phyloP scores from a whole-genome alignment of 441 rosid genomes.

The Biscutella auriculata region DNA sequence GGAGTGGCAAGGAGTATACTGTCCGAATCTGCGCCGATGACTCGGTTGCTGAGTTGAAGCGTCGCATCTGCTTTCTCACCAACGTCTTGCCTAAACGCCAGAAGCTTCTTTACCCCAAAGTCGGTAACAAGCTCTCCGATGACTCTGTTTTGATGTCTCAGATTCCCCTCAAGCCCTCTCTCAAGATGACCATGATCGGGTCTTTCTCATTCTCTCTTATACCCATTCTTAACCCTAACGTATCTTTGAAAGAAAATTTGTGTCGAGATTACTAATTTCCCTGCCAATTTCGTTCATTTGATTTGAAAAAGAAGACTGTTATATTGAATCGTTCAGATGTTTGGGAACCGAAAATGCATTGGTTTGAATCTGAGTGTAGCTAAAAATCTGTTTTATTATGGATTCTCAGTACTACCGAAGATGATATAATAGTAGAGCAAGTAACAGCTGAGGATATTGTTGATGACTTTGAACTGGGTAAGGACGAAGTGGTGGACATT shows the following conservation, averaged over 20 bases:
- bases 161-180: slow-evolving; percentile 68
- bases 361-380: background rate
- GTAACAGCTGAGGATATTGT: slow-evolving; percentile 60
- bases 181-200: slow-evolving; percentile 98
- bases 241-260: too few relatives aligned
- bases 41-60: slow-evolving; percentile 81
- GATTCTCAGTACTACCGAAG: slow-evolving; percentile 65
- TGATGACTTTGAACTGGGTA: slow-evolving; percentile 83
- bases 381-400: too few relatives aligned
- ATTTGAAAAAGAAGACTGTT: too few relatives aligned
- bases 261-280: too few relatives aligned
- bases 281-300: too few relatives aligned
- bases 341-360: too few relatives aligned
- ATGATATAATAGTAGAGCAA: slow-evolving; percentile 72
- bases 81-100: slow-evolving; percentile 82
- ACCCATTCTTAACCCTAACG: too few relatives aligned
- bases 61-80: slow-evolving; percentile 74
- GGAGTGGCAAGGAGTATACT: slow-evolving; percentile 88
- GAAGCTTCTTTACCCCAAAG: slow-evolving; percentile 88
- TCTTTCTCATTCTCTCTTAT: slow-evolving; percentile 14
- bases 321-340: too few relatives aligned
- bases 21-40: slow-evolving; percentile 81
- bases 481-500: slow-evolving; percentile 75
- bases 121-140: slow-evolving; percentile 73
- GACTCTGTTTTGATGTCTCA: slow-evolving; percentile 61